Evolutionary conservation across 805 yeast species (phyloP).

Genomic region (Hanseniaspora singularis): DNA sequence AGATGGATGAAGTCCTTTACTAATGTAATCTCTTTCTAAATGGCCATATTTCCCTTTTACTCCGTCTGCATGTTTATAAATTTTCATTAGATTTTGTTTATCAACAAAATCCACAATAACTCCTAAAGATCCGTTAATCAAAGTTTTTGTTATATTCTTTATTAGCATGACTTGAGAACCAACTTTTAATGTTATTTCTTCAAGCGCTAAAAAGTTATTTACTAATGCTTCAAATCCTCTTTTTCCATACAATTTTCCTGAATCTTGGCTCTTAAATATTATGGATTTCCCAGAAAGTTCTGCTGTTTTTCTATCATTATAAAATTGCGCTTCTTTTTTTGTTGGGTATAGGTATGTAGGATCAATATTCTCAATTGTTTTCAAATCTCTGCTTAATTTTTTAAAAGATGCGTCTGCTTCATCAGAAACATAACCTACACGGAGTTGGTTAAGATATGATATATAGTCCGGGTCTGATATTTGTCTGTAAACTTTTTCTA

Average conservation of each 20-base stretch:
- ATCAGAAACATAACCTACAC: constrained; percentile 48
- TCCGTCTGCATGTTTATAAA: neutral
- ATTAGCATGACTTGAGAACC: constrained; percentile 79
- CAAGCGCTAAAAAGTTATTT: constrained; percentile 50
- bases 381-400: constrained; percentile 39
- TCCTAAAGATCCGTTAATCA: constrained; percentile 72
- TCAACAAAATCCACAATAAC: constrained; percentile 50
- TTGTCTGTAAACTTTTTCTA: constrained; percentile 62
- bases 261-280: constrained; percentile 42
- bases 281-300: constrained; percentile 35
- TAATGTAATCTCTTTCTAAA: neutral
- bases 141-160: constrained; percentile 50
- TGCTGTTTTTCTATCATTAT: constrained; percentile 42
- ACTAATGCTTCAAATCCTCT: neutral
- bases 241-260: constrained; percentile 36
- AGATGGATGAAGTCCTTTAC: constrained; percentile 34
- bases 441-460: constrained; percentile 61
- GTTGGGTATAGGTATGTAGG: constrained; percentile 72
- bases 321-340: constrained; percentile 57
- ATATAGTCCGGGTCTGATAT: constrained; percentile 60
- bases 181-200: constrained; percentile 42
- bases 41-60: neutral
- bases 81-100: neutral
- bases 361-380: constrained; percentile 45
- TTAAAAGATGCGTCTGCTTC: constrained; percentile 40